These are phyloP conservation scores for Fusarium gaditjirri DNA, from an alignment of 2,329 filamentous ascomycete genomes.

Conservation along the genomic window DNA sequence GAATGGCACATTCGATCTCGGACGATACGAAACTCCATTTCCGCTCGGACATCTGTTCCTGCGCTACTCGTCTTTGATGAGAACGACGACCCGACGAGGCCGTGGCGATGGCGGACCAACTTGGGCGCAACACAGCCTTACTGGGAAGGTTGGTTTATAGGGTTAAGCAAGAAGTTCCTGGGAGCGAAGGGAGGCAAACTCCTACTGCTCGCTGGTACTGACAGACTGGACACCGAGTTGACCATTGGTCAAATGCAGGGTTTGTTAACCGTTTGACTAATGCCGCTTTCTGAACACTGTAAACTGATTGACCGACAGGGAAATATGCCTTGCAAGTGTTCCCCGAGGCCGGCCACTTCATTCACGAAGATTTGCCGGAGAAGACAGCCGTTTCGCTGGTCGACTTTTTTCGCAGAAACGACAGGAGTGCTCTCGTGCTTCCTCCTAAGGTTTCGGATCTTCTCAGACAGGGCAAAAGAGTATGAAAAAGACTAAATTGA, in stretches of 20 bases:
- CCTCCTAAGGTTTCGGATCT: slow-evolving; percentile 91
- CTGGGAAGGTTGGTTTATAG: slow-evolving; percentile 94
- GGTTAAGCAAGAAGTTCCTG: slow-evolving; percentile 89
- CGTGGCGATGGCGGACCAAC: slow-evolving; percentile 89
- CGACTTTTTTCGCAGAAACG: slow-evolving; percentile 93
- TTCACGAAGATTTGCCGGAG: slow-evolving; percentile 93
- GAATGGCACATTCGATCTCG: slow-evolving; percentile 94
- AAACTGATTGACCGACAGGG: slow-evolving; percentile 57
- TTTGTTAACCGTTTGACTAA: slow-evolving; percentile 49
- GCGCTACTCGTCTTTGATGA: slow-evolving; percentile 71
- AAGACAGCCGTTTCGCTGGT: slow-evolving; percentile 86
- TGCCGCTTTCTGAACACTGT: background rate
- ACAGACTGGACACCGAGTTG: slow-evolving; percentile 88
- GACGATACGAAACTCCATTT: slow-evolving; percentile 83
- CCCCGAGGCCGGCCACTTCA: slow-evolving; percentile 94
- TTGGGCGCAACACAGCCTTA: slow-evolving; percentile 85
- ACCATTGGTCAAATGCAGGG: slow-evolving; percentile 99
- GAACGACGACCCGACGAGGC: slow-evolving; percentile 51
- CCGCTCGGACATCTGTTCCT: slow-evolving; percentile 89
- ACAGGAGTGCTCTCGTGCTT: slow-evolving; percentile 83
- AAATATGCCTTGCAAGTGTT: slow-evolving; percentile 97
- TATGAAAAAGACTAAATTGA: slow-evolving; percentile 50
- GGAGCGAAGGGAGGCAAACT: slow-evolving; percentile 84
- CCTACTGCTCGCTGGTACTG: slow-evolving; percentile 86
- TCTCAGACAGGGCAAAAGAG: slow-evolving; percentile 69